Evolutionary conservation across 78 protist genomes (phyloP).

Genomic region (Speleostelium caveatum): DNA sequence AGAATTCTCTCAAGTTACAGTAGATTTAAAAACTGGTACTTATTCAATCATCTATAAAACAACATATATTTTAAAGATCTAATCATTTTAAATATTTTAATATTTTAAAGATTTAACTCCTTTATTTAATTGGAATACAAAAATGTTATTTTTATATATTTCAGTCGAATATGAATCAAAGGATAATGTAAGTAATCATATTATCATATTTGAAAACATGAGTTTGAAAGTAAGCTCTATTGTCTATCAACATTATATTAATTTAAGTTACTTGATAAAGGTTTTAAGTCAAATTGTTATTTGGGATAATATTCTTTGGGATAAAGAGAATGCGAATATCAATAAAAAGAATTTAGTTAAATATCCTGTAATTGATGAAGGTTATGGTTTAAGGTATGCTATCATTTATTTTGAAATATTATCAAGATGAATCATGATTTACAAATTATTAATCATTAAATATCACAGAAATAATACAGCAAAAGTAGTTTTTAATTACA

Average conservation of each 20-base stretch:
- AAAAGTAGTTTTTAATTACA: constrained; percentile 53
- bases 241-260: not conserved
- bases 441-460: not conserved
- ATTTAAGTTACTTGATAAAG: not conserved
- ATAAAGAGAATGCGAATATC: constrained; percentile 39
- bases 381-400: constrained; percentile 30
- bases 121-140: constrained; percentile 77
- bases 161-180: constrained; percentile 57
- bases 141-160: constrained; percentile 53
- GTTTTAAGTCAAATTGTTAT: constrained; percentile 40
- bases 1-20: not conserved
- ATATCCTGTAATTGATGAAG: constrained; percentile 32
- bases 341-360: constrained; percentile 30
- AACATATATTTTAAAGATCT: not conserved
- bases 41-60: not conserved
- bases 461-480: constrained; percentile 15
- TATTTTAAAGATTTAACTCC: constrained; percentile 52
- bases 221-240: not conserved
- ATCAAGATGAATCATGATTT: not conserved
- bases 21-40: not conserved
- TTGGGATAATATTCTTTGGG: constrained; percentile 55
- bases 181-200: constrained; percentile 15
- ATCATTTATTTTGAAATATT: not conserved
- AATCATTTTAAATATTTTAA: constrained; percentile 17
- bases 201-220: too few species aligned